A percentile compares a stretch with the other conserved stretches of the same genome.
phyloP scores from a whole-genome alignment of 78 protist genomes.

The Diacronema lutheri region DNA sequence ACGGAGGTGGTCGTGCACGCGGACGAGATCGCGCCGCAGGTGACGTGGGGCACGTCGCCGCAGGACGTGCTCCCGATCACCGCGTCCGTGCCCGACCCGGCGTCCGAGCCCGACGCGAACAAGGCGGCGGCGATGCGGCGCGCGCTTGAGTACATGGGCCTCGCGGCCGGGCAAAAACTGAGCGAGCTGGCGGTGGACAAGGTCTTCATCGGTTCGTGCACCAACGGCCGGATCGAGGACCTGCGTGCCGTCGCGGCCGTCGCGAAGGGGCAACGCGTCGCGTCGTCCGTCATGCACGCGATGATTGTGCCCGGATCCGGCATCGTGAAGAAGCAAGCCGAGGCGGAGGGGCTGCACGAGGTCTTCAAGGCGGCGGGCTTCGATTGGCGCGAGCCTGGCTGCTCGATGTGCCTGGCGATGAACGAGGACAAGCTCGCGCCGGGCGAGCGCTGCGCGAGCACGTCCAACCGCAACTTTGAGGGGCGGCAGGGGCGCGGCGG shows the following conservation, averaged over 20 bases:
- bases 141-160: constrained; percentile 23
- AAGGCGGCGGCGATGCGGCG: constrained; percentile 8
- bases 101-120: constrained; percentile 15
- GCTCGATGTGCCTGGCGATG: constrained; percentile 61
- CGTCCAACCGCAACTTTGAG: constrained; percentile 70
- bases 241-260: constrained; percentile 55
- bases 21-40: constrained; percentile 54
- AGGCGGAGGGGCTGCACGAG: background rate
- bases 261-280: constrained; percentile 51
- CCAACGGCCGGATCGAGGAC: constrained; percentile 62
- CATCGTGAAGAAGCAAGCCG: constrained; percentile 53
- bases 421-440: constrained; percentile 57
- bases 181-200: background rate
- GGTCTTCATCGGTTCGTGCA: constrained; percentile 65
- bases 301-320: constrained; percentile 64
- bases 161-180: background rate
- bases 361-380: constrained; percentile 48
- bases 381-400: constrained; percentile 51
- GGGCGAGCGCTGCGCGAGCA: constrained; percentile 49
- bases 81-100: constrained; percentile 42
- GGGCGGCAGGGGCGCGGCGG: constrained; percentile 59
- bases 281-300: constrained; percentile 16
- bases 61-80: constrained; percentile 46
- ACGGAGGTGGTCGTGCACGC: constrained; percentile 44
- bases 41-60: constrained; percentile 69